These are phyloP conservation scores for Viola odorata DNA, from an alignment of 345 rosid genomes.

Conservation along the genomic window DNA sequence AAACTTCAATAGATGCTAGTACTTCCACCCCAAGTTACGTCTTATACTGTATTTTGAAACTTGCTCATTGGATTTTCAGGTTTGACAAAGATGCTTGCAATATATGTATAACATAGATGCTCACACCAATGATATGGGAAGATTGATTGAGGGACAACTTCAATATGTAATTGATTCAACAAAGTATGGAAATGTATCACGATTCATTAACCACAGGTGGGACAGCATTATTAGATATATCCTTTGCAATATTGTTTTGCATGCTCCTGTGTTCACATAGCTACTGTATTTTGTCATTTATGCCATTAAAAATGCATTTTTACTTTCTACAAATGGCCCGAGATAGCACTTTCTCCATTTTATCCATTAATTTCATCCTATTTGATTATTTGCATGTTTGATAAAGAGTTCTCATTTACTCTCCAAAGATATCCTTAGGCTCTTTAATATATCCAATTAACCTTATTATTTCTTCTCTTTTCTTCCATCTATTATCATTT, in stretches of 20 bases:
- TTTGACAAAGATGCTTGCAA: slow-evolving; percentile 52
- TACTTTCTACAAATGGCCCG: too few species aligned
- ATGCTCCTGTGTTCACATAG: too few species aligned
- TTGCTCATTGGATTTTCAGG: slow-evolving; percentile 34
- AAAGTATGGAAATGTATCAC: slow-evolving; percentile 67
- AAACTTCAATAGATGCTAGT: slow-evolving; percentile 8
- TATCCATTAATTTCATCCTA: too few species aligned
- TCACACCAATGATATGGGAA: slow-evolving; percentile 71
- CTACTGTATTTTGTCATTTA: too few species aligned
- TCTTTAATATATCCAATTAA: too few species aligned
- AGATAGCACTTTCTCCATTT: too few species aligned
- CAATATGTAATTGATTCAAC: slow-evolving; percentile 73
- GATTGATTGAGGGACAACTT: slow-evolving; percentile 64
- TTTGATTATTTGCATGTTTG: too few species aligned
- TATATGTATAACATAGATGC: slow-evolving; percentile 59
- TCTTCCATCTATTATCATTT: too few species aligned
- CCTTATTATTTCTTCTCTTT: too few species aligned
- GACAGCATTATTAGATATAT: background rate
- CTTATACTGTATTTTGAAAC: background rate
- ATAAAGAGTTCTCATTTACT: too few species aligned
- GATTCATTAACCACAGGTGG: slow-evolving; percentile 96
- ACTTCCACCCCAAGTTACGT: slow-evolving; percentile 4
- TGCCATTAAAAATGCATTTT: too few species aligned
- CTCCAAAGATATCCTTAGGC: too few species aligned
- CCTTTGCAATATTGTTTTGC: background rate